Base-by-base conservation (phyloP, 352 stramenopile species). In the Pythium rhizo-oryzae region DNA sequence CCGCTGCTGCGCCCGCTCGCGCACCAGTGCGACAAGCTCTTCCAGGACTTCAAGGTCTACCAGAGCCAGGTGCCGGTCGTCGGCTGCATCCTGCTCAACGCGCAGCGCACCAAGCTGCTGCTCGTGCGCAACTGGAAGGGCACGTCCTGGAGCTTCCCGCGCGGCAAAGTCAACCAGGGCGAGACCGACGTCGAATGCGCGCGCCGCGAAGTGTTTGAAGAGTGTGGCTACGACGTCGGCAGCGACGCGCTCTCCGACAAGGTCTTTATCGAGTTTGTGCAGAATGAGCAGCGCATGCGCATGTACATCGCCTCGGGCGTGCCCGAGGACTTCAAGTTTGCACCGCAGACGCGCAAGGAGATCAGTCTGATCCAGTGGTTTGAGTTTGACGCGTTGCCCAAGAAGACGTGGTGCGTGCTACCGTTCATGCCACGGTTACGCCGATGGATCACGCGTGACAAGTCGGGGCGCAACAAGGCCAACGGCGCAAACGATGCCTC, bases 61-160 rank as follows among this genome's bases (percentile, higher is more conserved):
- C 97, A 98, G 74, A 91, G 92, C 43, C 88, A 94, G 54, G 97
- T 99, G 68, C 95, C 92, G 4, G 97, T 97, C 0, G 97, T 98
- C 61, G 96, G 96, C 56, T 97, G 90, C 64, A 98, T 99, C 59
- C 65, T 99, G 65, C 71, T 98, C 24, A 98, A 98, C 73, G 35
- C 75, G 8, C 63, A 73, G 51, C 85, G 92, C 50, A 93, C 78
- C 39, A 97, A 97, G 69, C 77, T 98, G 19, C 69, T 98, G 55
- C 79, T 98, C 39, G 94, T 98, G 43, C 80, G 88, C 54, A 96
- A 94, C 64, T 98, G 87, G 85, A 97, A 97, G 47, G 91, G 91
- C 28, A 97, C 92, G 57, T 94, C 78, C 39, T 98, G 92, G 87
- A 96, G 82, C n/a, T 91, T 98, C 50, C 94, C 94, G 9, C 84